Evolutionary conservation across 208 protist species (phyloP), one percentile per base, ranked within the genome.

Genomic region (Crithidia bombi): DNA sequence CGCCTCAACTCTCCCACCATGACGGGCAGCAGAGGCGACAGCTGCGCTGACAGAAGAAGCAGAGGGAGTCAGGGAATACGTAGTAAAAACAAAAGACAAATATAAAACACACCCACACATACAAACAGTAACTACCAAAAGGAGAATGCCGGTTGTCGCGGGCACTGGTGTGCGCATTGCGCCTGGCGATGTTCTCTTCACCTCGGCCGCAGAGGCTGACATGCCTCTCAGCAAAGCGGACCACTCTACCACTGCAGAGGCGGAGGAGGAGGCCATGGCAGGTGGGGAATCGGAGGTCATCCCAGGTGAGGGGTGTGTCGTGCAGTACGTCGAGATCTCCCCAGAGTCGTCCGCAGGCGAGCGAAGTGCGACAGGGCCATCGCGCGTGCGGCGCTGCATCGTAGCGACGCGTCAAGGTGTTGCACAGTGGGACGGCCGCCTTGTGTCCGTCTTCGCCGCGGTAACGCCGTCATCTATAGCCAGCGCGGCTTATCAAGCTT

Each of bases 341-440:
- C 26, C 44, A 17, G 38, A 30, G 5, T 26, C 55, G 21, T 15
- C 28, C 4, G 33, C 43, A 5, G 19, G 21, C 15, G 54, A 6
- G 26, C 2, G 5, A 26, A 4, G 10, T 14, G 33, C 32, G 23
- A 5, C 3, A 17, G 17, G 11, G 3, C 32, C 10, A 15, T 36
- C 43, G 9, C 51, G 52, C 9, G 61, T 73, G 46, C 44, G 62
- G 68, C 81, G 74, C 3, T 61, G 61, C 25, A 74, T 92, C 32
- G 61, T 92, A 5, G 65, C 89, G 14, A 70, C 75, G 9, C 73
- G 73, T 2, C 69, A 88, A 10, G 89, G 89, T 30, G 62, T 90
- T 19, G 86, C 85, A 26, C 89, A 94, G 79, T 92, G 89, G 87
- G 83, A 87, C 28, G 89, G 79, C n/a, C 63, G 52, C 33, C 62